These are phyloP conservation scores for Herpetospermum pedunculosum DNA, from an alignment of 306 rosid genomes.

Conservation along the genomic window DNA sequence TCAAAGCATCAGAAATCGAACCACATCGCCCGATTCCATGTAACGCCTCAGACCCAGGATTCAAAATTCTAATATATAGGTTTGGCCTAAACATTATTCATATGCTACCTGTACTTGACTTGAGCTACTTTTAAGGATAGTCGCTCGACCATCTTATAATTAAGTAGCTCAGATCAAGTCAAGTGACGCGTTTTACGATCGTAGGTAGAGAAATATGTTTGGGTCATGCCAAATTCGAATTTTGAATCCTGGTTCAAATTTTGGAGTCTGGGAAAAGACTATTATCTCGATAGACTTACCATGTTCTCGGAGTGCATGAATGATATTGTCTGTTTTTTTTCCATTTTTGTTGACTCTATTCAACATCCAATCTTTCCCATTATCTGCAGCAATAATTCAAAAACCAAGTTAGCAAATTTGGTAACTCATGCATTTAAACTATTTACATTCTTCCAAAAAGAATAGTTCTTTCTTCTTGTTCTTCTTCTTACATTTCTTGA, in stretches of 20 bases:
- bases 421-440: too few relatives aligned
- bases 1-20: not conserved
- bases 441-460: too few relatives aligned
- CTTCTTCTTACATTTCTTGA: conserved; percentile 22
- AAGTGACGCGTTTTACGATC: too few relatives aligned
- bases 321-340: conserved; percentile 17
- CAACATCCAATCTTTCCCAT: conserved; percentile 19
- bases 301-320: conserved; percentile 30
- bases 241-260: not conserved
- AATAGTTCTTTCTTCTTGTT: not conserved
- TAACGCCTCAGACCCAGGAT: not conserved
- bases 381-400: conserved; percentile 14
- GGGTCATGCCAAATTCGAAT: not conserved
- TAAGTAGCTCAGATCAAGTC: too few relatives aligned
- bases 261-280: not conserved
- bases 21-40: not conserved
- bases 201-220: too few relatives aligned
- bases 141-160: too few relatives aligned
- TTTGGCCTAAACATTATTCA: too few relatives aligned
- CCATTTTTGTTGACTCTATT: conserved; percentile 20
- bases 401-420: not conserved
- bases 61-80: not conserved
- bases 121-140: too few relatives aligned
- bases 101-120: not conserved
- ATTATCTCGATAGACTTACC: not conserved